Evolutionary conservation across 1,284 basidiomycete genomes (phyloP).

Genomic region (Ustilago lituana): DNA sequence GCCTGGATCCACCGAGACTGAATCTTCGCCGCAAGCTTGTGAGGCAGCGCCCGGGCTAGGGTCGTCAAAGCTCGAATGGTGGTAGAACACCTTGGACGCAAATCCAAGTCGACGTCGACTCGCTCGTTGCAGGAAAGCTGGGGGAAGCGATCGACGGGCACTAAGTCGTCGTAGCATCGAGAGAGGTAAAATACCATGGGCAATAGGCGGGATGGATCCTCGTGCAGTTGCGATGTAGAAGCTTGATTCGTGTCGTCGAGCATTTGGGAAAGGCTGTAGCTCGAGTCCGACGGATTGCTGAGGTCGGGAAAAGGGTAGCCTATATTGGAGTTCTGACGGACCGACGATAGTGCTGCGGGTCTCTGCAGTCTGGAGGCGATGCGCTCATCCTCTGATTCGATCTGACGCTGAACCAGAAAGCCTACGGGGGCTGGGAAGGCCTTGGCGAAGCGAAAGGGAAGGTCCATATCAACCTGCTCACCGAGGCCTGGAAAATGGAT

Average conservation of each 20-base stretch:
- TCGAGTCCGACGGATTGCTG: constrained; percentile 18
- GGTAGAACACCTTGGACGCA: constrained; percentile 19
- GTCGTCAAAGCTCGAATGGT: constrained; percentile 10
- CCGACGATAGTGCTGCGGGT: background rate
- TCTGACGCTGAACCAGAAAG: constrained; percentile 52
- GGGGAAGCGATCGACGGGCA: constrained; percentile 44
- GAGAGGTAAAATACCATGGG: constrained; percentile 59
- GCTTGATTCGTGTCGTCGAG: constrained; percentile 24
- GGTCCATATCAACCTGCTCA: constrained; percentile 48
- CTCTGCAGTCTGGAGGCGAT: constrained; percentile 23
- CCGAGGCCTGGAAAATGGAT: constrained; percentile 54
- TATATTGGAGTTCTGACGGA: background rate
- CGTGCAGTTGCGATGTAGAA: constrained; percentile 17
- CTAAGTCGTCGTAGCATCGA: constrained; percentile 53
- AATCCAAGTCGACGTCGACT: constrained; percentile 4
- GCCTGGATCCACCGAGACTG: constrained; percentile 14
- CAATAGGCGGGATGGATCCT: constrained; percentile 18
- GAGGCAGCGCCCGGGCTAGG: constrained; percentile 7
- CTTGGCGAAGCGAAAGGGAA: constrained; percentile 47
- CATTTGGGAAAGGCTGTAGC: constrained; percentile 22
- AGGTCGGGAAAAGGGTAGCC: constrained; percentile 37
- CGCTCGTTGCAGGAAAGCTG: constrained; percentile 30
- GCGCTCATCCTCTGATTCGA: constrained; percentile 44
- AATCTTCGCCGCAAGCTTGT: constrained; percentile 12
- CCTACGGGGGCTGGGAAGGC: constrained; percentile 49